phyloP scores from a whole-genome alignment of 495 filamentous ascomycete genomes.

The Lasiosphaeria hispida region DNA sequence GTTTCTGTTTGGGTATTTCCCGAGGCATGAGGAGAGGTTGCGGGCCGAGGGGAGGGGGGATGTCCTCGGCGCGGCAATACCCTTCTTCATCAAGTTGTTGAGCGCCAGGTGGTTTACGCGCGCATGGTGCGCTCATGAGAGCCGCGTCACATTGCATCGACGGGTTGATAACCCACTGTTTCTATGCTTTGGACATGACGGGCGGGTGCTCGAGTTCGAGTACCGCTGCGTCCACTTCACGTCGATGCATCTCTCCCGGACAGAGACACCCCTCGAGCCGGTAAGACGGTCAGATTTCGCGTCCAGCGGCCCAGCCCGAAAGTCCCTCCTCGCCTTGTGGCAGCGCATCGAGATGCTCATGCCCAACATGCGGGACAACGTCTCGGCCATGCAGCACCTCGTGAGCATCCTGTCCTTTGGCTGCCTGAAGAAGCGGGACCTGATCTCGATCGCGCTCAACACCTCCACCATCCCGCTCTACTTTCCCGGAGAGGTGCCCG shows the following conservation, averaged over 20 bases:
- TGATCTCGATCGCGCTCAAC: slow-evolving; percentile 28
- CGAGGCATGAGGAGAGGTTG: neutral
- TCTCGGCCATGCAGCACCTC: slow-evolving; percentile 23
- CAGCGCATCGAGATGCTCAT: slow-evolving; percentile 20
- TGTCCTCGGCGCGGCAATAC: neutral
- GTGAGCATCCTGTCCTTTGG: slow-evolving; percentile 17
- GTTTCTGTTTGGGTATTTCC: slow-evolving; percentile 17
- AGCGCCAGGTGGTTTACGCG: slow-evolving; percentile 23
- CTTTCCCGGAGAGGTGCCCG: slow-evolving; percentile 11
- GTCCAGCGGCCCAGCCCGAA: slow-evolving; percentile 1
- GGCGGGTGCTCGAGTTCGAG: slow-evolving; percentile 20
- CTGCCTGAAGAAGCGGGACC: slow-evolving; percentile 21
- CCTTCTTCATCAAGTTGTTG: slow-evolving; percentile 22
- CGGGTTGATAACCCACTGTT: slow-evolving; percentile 24
- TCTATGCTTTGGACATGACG: slow-evolving; percentile 20
- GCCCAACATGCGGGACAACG: neutral
- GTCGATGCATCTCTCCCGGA: neutral
- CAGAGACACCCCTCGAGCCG: neutral
- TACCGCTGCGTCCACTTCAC: slow-evolving; percentile 25
- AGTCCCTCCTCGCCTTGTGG: neutral
- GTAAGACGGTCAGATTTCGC: neutral
- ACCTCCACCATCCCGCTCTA: slow-evolving; percentile 21
- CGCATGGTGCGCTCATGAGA: slow-evolving; percentile 31
- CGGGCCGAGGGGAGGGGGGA: neutral
- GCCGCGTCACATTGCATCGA: slow-evolving; percentile 15